Base-by-base conservation (phyloP, 768 basidiomycete genomes). In the Termitomyces sp. region DNA sequence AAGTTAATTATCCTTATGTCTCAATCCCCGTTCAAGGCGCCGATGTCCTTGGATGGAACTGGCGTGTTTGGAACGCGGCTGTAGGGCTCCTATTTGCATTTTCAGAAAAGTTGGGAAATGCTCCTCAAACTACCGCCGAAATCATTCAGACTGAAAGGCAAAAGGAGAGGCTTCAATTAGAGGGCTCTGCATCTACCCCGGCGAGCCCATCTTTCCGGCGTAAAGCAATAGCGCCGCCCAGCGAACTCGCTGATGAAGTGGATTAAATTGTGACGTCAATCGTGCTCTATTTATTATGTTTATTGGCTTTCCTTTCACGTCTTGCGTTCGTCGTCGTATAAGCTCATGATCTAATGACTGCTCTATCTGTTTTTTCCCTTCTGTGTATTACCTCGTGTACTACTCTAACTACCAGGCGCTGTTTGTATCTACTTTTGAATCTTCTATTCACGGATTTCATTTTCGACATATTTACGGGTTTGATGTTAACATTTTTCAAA, bases 41-140 rank as follows among this genome's bases (percentile, higher is more conserved):
- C 41, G 84, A 87, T 60, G 76, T 85, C 4, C 67, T 89, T 7
- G 85, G 84, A 5, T 68, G 72, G 37, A 73, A 76, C 29, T 81
- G 81, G 77, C 79, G 87, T 46, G 73, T 86, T 1, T 70, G 86
- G 55, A 75, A 70, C 46, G 83, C 87, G 0, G 70, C 76, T 5
- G 70, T 87, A 31, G 76, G 78, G 9, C 76, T 85, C 12, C 84
- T 84, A 0, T 87, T 88, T 64, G 82, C 87, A 2, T 85, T 87
- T 62, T 82, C 86, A 1, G 87, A 89, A 67, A 84, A 83, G 0
- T 80, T 89, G 53, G 73, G 75, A 20, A 66, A 62, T 9, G 78
- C 82, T 0, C 83, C 84, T 3, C 67, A 69, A 31, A 61, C 61
- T 0, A 71, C 75, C 49, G 72, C 70, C 7, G 63, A 70, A 48